Evolutionary conservation across 1,139 yeast genomes (phyloP).

Genomic region (Kodamaea ohmeri): DNA sequence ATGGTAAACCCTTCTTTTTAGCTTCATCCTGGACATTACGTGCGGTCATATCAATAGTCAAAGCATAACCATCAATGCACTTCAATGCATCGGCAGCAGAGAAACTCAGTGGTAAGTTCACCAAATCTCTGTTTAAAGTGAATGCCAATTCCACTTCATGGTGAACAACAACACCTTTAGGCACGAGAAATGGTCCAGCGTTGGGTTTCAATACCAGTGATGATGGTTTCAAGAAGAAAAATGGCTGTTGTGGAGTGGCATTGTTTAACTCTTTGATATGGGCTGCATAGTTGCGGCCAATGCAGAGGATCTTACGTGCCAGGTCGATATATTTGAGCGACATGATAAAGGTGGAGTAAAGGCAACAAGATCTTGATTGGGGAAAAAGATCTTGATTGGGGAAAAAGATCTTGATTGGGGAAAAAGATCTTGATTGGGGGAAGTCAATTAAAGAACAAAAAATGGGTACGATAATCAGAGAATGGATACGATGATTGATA

Average conservation of each 20-base stretch:
- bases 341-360: conserved; percentile 27
- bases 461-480: neutral
- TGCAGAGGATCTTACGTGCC: conserved; percentile 84
- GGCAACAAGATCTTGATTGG: neutral
- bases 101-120: conserved; percentile 60
- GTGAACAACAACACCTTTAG: conserved; percentile 78
- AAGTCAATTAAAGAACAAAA: neutral
- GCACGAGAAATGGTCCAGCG: conserved; percentile 76
- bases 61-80: conserved; percentile 78
- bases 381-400: no score
- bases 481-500: no score
- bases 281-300: conserved; percentile 94
- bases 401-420: no score
- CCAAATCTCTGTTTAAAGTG: conserved; percentile 60
- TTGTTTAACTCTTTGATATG: conserved; percentile 90
- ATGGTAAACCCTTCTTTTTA: conserved; percentile 89
- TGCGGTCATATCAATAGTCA: conserved; percentile 92
- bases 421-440: no score
- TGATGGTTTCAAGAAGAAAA: conserved; percentile 85
- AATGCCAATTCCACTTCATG: conserved; percentile 93
- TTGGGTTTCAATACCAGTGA: conserved; percentile 62
- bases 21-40: conserved; percentile 95
- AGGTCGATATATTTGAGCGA: conserved; percentile 57
- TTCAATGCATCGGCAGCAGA: conserved; percentile 68
- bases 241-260: conserved; percentile 75